Conservation (phyloP, 208 protist genomes). For the Vickermania spadyakhi region DNA sequence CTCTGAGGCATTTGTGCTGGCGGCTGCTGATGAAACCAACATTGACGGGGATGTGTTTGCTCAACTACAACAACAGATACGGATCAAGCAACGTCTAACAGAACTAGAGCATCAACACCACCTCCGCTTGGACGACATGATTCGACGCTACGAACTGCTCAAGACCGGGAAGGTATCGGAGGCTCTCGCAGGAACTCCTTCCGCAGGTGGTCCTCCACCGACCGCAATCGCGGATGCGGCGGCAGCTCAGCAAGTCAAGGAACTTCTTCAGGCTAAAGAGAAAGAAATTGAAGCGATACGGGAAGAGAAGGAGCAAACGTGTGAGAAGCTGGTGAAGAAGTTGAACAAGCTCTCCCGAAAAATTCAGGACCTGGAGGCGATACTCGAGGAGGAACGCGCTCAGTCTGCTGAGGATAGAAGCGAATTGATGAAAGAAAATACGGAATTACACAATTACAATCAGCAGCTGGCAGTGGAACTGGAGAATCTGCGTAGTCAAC, state of each 20-base stretch:
- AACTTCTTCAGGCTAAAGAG: constrained; percentile 79
- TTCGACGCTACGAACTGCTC: constrained; percentile 82
- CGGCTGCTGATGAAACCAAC: constrained; percentile 47
- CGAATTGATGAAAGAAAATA: constrained; percentile 52
- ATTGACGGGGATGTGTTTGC: constrained; percentile 68
- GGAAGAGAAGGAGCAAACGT: constrained; percentile 64
- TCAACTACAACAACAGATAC: constrained; percentile 82
- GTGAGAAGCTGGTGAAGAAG: constrained; percentile 87
- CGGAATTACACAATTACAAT: constrained; percentile 62
- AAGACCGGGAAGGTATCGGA: constrained; percentile 53
- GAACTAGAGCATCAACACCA: constrained; percentile 85
- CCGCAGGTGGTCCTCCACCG: constrained; percentile 1
- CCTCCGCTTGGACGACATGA: constrained; percentile 65
- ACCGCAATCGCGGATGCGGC: constrained; percentile 31
- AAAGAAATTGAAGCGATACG: constrained; percentile 70
- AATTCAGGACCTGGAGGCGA: constrained; percentile 67
- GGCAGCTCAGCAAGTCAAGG: constrained; percentile 52
- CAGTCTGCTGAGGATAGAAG: constrained; percentile 67
- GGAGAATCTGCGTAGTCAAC: constrained; percentile 57
- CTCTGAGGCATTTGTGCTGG: constrained; percentile 48
- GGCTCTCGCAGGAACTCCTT: constrained; percentile 1
- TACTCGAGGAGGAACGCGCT: constrained; percentile 66
- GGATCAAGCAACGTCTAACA: constrained; percentile 75
- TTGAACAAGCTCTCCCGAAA: constrained; percentile 81
- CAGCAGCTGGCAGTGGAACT: constrained; percentile 80